Evolutionary conservation across 345 rosid genomes (phyloP).

Genomic region (Stellera chamaejasme): DNA sequence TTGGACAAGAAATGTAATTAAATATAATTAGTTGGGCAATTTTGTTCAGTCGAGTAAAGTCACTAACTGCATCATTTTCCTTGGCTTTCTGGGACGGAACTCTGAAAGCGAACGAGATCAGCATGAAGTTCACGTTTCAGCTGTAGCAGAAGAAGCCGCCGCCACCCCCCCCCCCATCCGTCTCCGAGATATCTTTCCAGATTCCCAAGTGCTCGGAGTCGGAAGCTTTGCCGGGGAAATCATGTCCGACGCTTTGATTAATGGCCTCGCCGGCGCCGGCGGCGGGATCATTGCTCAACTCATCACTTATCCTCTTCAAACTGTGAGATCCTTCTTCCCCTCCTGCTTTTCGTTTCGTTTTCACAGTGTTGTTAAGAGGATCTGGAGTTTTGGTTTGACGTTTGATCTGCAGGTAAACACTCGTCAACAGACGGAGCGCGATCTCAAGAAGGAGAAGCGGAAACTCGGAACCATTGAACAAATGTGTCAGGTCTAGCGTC

Average conservation of each 20-base stretch:
- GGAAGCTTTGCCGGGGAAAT: neutral
- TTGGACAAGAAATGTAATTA: no score
- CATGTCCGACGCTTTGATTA: constrained; percentile 97
- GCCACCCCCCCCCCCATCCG: constrained; percentile 9
- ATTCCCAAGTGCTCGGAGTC: constrained; percentile 2
- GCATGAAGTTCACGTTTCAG: neutral
- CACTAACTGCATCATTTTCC: neutral
- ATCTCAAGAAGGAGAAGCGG: constrained; percentile 68
- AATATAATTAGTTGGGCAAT: no score
- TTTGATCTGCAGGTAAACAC: constrained; percentile 65
- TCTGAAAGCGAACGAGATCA: neutral
- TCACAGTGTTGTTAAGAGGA: neutral
- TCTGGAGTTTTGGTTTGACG: neutral
- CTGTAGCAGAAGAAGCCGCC: constrained; percentile 11
- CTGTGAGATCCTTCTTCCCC: constrained; percentile 34
- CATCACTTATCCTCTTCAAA: constrained; percentile 90
- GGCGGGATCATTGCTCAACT: constrained; percentile 98
- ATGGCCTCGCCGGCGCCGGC: constrained; percentile 92
- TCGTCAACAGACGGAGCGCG: constrained; percentile 96
- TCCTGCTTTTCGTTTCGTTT: neutral
- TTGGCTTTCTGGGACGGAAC: constrained; percentile 16
- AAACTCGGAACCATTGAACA: constrained; percentile 65
- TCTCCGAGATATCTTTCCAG: neutral
- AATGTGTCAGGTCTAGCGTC: constrained; percentile 64
- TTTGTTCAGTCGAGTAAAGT: no score